Conservation (phyloP, 768 basidiomycete species). For the Gloeostereum incarnatum region DNA sequence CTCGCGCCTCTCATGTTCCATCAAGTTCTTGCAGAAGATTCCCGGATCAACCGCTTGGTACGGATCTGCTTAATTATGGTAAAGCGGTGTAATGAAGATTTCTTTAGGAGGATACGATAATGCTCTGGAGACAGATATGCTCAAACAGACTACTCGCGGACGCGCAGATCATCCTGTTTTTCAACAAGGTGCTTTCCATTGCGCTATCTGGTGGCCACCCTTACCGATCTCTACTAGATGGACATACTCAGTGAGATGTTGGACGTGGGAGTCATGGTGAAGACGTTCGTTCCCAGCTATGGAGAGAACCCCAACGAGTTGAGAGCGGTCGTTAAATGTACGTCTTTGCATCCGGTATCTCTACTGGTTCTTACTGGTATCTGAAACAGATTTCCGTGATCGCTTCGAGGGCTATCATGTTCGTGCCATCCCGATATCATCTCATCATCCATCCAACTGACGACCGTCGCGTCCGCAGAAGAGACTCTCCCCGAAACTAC, state of each 20-base stretch:
- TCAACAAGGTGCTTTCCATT: conserved; percentile 49
- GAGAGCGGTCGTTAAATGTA: conserved; percentile 53
- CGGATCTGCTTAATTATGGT: conserved; percentile 7
- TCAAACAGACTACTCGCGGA: conserved; percentile 47
- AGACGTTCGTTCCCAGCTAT: conserved; percentile 54
- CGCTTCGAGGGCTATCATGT: conserved; percentile 60
- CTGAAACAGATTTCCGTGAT: conserved; percentile 64
- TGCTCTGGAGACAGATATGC: conserved; percentile 66
- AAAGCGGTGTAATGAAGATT: background rate
- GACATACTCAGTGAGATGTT: conserved; percentile 49
- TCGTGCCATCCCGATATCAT: conserved; percentile 12
- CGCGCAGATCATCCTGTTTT: conserved; percentile 63
- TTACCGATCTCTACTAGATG: conserved; percentile 24
- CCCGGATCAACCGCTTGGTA: conserved; percentile 54
- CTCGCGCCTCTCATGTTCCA: conserved; percentile 75
- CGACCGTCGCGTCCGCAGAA: conserved; percentile 23
- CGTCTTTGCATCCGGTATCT: conserved; percentile 14
- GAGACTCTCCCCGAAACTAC: conserved; percentile 42
- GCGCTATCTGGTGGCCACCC: background rate
- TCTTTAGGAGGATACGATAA: conserved; percentile 61
- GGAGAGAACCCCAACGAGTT: conserved; percentile 50
- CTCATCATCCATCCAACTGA: background rate
- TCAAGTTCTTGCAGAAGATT: conserved; percentile 62
- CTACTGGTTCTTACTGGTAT: background rate
- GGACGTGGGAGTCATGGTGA: conserved; percentile 43